Percentiles rank a stretch among this genome's conserved stretches.
These are phyloP conservation scores for Termitomyces titanicus DNA, from an alignment of 768 basidiomycete species.

Conservation along the genomic window DNA sequence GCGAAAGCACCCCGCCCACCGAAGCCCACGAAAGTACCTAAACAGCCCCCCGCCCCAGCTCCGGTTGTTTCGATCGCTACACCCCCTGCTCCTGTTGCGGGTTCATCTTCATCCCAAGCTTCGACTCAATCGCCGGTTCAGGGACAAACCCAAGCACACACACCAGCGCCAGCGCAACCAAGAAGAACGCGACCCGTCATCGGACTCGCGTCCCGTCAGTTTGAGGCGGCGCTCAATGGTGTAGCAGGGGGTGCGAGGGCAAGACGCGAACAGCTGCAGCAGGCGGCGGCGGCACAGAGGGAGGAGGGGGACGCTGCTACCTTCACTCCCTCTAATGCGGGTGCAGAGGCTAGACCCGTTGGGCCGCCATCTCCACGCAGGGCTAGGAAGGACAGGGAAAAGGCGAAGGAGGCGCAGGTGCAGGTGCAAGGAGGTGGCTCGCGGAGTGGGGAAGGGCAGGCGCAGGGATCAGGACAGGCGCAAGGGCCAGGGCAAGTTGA, in stretches of 20 bases:
- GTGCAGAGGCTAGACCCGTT: neutral
- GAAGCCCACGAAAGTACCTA: conserved; percentile 1
- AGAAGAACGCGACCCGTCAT: conserved; percentile 54
- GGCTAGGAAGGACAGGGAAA: neutral
- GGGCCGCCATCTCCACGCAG: neutral
- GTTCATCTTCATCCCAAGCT: neutral
- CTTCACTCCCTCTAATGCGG: neutral
- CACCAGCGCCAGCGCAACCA: neutral
- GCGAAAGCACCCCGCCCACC: conserved; percentile 1
- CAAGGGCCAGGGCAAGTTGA: neutral
- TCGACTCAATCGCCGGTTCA: neutral
- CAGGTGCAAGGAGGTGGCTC: neutral
- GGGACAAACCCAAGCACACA: neutral
- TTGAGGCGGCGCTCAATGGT: conserved; percentile 69
- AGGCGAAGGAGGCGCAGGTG: neutral
- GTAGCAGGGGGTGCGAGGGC: conserved; percentile 31
- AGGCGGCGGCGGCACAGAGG: conserved; percentile 17
- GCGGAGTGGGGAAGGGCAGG: neutral
- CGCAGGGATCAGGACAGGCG: neutral
- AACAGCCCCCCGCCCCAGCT: conserved; percentile 9
- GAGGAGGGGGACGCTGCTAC: neutral
- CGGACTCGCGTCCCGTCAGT: conserved; percentile 62
- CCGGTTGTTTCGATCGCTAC: conserved; percentile 13
- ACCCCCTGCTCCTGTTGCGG: neutral
- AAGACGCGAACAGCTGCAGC: conserved; percentile 20